Conservation (phyloP, 768 basidiomycete genomes). For the Suillus hirtellus region DNA sequence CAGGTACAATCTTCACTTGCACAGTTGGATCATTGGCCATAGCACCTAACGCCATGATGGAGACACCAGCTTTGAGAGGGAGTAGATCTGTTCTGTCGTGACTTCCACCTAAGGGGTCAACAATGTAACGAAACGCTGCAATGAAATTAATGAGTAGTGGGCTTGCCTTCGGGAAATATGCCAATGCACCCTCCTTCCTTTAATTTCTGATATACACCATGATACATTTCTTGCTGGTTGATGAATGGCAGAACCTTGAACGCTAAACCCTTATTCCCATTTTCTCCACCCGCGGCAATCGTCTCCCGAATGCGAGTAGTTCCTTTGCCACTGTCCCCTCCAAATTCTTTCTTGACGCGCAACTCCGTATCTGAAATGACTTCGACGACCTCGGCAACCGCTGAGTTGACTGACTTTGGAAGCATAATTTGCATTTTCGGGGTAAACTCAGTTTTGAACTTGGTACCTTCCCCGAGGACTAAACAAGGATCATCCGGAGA, state of each 20-base stretch:
- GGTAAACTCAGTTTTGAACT: constrained; percentile 69
- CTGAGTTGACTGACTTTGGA: constrained; percentile 75
- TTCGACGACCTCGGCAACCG: constrained; percentile 81
- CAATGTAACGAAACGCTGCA: neutral
- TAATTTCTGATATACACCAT: constrained; percentile 84
- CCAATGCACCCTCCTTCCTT: constrained; percentile 90
- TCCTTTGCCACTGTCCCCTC: constrained; percentile 75
- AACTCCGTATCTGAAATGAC: constrained; percentile 87
- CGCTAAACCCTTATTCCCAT: constrained; percentile 62
- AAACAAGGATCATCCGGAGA: constrained; percentile 77
- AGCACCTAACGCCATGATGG: constrained; percentile 96
- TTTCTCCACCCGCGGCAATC: constrained; percentile 54
- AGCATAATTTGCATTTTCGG: constrained; percentile 87
- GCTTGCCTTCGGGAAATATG: constrained; percentile 94
- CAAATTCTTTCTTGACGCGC: constrained; percentile 84
- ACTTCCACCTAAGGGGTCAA: constrained; percentile 71
- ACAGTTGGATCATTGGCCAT: constrained; percentile 89
- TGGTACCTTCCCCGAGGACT: constrained; percentile 81
- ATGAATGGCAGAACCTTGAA: constrained; percentile 87
- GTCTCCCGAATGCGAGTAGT: constrained; percentile 69
- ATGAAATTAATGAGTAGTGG: neutral
- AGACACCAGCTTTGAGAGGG: constrained; percentile 96
- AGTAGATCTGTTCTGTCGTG: constrained; percentile 97
- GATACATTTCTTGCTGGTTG: constrained; percentile 95
- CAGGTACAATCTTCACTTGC: constrained; percentile 89